These are phyloP conservation scores for Exophiala oligosperma DNA, from an alignment of 2,329 filamentous ascomycete species.

Conservation along the genomic window DNA sequence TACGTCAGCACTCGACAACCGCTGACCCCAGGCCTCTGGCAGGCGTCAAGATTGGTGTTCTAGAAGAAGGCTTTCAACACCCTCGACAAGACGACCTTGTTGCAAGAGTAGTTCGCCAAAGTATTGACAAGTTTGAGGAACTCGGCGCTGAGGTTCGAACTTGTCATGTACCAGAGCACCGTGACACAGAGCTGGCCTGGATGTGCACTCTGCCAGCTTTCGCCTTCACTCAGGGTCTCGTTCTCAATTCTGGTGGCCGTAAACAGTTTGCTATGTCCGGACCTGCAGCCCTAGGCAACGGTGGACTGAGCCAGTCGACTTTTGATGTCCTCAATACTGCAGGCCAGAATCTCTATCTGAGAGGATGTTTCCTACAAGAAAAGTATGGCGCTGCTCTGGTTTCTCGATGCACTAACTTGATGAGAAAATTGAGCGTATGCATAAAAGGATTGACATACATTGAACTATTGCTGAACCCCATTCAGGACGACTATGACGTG, in stretches of 20 bases:
- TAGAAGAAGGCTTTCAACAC: conserved; percentile 48
- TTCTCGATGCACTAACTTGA: conserved; percentile 2
- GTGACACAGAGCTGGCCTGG: conserved; percentile 4
- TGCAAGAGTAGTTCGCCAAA: neutral
- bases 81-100: conserved; percentile 32
- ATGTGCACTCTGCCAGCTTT: conserved; percentile 3
- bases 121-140: neutral
- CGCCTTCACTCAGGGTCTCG: neutral
- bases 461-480: too few relatives aligned
- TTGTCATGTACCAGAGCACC: conserved; percentile 1
- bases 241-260: conserved; percentile 2
- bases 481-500: neutral
- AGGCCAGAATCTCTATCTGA: conserved; percentile 7
- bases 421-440: conserved; percentile 1
- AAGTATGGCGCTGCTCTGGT: conserved; percentile 2
- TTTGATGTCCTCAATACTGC: conserved; percentile 6
- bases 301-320: neutral
- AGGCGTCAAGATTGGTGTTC: conserved; percentile 44
- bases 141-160: conserved; percentile 1
- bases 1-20: too few relatives aligned
- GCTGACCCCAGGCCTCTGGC: conserved; percentile 21
- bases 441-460: too few relatives aligned
- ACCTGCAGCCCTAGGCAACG: neutral
- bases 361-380: neutral
- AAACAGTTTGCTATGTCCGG: conserved; percentile 1